Evolutionary conservation across 2,329 filamentous ascomycete species (phyloP), one percentile per base, ranked within the genome.

Genomic region (Karstenula rhodostoma): DNA sequence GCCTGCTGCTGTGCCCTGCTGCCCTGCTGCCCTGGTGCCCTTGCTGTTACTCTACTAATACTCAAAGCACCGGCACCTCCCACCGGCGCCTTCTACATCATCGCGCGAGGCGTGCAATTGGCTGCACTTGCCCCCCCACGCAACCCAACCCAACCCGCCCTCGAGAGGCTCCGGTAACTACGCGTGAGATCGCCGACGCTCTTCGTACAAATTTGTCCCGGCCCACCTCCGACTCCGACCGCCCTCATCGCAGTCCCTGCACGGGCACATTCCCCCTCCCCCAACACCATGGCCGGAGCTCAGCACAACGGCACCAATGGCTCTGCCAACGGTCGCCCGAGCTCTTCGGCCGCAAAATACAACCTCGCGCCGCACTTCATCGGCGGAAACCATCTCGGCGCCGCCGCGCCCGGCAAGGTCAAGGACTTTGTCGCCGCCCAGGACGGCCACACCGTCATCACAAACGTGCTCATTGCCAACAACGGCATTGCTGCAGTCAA

Each of bases 401-500:
- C 90, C 77, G 95, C 95, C 53, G 82, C 91, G 47, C 87, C 93
- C 40, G 90, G 94, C 78, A 90, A 89, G 75, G 92, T 99, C 64
- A 98, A 97, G 86, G 94, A 99, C 80, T 99, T 98, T 82, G 94
- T 99, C 50, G 88, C 91, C 55, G 85, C 86, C 62, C 86, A 96
- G 80, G 92, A 94, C 75, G 95, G 95, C 63, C 95, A 99, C 85
- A 98, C 95, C 22, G 94, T 98, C 79, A 99, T 99, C 77, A 97
- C 93, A 75, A 98, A 94, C 78, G 95, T 98, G 81, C 87, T 99
- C 67, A 99, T 99, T 81, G 95, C 95, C 79, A 99, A 99, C 86
- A 99, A 99, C 84, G 95, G 95, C 86, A 99, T 99, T 80, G 95
- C 95, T 54, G 95, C 95, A 77, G 95, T 99, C 80, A 99, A 99